Evolutionary conservation across 148 eudicot genomes (phyloP).

Genomic region (Hydrangea macrophylla): DNA sequence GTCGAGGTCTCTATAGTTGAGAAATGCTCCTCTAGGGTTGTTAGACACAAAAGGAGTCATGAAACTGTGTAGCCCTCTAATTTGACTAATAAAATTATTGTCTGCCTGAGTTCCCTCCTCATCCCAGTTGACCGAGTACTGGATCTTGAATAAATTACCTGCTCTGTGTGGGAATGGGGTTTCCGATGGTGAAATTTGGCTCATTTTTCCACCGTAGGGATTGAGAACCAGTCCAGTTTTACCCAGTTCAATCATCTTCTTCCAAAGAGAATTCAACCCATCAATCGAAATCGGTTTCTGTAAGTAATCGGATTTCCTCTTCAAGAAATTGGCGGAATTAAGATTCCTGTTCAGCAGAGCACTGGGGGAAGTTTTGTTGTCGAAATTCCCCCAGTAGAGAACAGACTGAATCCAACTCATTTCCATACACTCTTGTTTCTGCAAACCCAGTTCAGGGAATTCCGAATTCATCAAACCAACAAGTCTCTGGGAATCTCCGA

Average conservation of each 20-base stretch:
- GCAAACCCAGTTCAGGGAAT: slow-evolving; percentile 16
- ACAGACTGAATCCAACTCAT: slow-evolving; percentile 11
- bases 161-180: slow-evolving; percentile 7
- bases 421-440: neutral
- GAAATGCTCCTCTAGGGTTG: slow-evolving; percentile 1
- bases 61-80: neutral
- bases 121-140: neutral
- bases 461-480: neutral
- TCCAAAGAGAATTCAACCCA: neutral
- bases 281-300: neutral
- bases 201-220: slow-evolving; percentile 10
- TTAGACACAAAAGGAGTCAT: slow-evolving; percentile 14
- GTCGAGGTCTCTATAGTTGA: slow-evolving; percentile 15
- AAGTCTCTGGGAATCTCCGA: neutral
- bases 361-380: neutral
- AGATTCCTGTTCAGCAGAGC: slow-evolving; percentile 4
- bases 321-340: neutral
- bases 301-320: slow-evolving; percentile 12
- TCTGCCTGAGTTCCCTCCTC: neutral
- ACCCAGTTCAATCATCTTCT: neutral
- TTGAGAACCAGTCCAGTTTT: neutral
- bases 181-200: neutral
- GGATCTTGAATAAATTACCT: neutral
- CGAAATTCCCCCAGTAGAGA: neutral
- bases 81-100: neutral